phyloP scores from a whole-genome alignment of 2,329 filamentous ascomycete species.

The Alternaria ventricosa region DNA sequence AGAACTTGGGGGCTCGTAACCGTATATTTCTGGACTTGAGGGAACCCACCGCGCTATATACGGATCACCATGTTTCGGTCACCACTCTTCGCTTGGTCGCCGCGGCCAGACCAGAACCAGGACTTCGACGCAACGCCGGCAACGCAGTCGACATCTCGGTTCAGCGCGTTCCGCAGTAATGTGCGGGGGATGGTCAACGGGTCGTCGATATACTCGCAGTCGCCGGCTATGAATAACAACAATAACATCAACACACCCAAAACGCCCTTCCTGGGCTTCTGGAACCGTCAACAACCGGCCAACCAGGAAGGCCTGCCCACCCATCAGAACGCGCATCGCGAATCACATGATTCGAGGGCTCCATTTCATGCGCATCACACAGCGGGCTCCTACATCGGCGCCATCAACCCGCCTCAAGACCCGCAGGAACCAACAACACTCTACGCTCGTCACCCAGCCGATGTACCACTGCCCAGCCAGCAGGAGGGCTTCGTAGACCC shows the following conservation, averaged over 20 bases:
- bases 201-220: conserved; percentile 47
- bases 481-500: conserved; percentile 55
- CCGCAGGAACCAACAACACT: conserved; percentile 26
- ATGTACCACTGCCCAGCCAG: conserved; percentile 31
- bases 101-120: conserved; percentile 39
- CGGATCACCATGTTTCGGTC: conserved; percentile 40
- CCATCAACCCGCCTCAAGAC: conserved; percentile 35
- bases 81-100: conserved; percentile 42
- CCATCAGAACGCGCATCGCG: conserved; percentile 27
- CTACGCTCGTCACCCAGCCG: conserved; percentile 43
- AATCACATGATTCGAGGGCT: conserved; percentile 36
- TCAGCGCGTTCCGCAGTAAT: conserved; percentile 27
- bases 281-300: conserved; percentile 37
- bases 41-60: conserved; percentile 11
- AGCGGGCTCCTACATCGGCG: conserved; percentile 43
- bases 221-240: conserved; percentile 34
- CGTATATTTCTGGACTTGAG: conserved; percentile 17
- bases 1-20: conserved; percentile 14
- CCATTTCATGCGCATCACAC: conserved; percentile 44
- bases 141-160: conserved; percentile 26
- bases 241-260: conserved; percentile 41
- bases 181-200: conserved; percentile 43
- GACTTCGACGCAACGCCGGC: conserved; percentile 31
- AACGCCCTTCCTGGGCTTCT: conserved; percentile 41
- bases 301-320: conserved; percentile 26